phyloP scores from a whole-genome alignment of 805 yeast species.

The Candida silvicultrix region DNA sequence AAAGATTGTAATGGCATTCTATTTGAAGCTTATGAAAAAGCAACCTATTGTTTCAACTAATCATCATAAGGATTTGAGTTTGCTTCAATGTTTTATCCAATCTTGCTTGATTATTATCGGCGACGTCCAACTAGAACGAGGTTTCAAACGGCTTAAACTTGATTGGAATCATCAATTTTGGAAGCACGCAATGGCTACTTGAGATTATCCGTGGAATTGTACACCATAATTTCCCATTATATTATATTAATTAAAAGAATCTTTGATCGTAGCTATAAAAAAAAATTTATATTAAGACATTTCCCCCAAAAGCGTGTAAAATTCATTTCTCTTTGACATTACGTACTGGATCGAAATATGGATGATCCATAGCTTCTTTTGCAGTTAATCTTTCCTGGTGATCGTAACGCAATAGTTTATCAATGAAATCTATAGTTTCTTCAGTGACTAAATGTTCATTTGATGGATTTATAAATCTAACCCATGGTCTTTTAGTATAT shows the following conservation, averaged over 20 bases:
- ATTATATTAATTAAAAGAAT: not conserved
- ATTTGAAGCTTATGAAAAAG: too few species aligned
- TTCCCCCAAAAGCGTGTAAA: not conserved
- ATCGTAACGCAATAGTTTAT: slow-evolving; percentile 69
- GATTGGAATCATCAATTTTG: not conserved
- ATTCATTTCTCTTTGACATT: slow-evolving; percentile 6
- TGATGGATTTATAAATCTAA: slow-evolving; percentile 47
- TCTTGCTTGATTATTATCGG: not conserved
- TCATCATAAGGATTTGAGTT: not conserved
- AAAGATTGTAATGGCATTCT: not conserved
- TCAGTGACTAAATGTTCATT: slow-evolving; percentile 47
- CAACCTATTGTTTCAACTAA: too few species aligned
- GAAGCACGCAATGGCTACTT: too few species aligned
- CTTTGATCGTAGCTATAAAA: not conserved
- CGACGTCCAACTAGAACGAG: not conserved
- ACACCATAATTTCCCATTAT: too few species aligned
- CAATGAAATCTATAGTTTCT: slow-evolving; percentile 63
- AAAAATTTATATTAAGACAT: not conserved
- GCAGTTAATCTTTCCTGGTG: slow-evolving; percentile 88
- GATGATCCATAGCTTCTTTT: slow-evolving; percentile 77
- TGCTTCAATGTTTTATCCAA: not conserved
- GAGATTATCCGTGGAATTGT: too few species aligned
- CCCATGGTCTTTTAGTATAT: slow-evolving; percentile 64
- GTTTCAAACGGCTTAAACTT: not conserved
- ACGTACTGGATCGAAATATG: slow-evolving; percentile 42